Base-by-base conservation (phyloP, 129 eudicot genomes). In the Rutidosis leptorrhynchoides region DNA sequence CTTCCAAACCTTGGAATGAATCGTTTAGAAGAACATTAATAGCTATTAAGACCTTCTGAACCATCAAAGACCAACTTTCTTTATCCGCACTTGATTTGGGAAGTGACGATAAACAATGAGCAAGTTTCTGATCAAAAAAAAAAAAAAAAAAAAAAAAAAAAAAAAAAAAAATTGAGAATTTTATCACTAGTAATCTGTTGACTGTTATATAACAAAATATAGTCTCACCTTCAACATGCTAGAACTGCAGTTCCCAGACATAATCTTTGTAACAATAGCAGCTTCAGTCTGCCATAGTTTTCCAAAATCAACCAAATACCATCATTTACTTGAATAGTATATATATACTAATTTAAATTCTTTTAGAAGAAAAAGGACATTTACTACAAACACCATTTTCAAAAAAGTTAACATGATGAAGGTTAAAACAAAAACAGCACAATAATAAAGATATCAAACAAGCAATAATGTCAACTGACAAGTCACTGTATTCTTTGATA, bases 21-120 rank as follows among this genome's bases (percentile, higher is more conserved):
- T 83, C 90, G 63, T 76, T 82, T 48, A 93, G 63, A 57, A 82
- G 87, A 75, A 23, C 64, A 73, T 79, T 82, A 11, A 93, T 67
- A 46, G 82, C 79, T 30, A 93, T 45, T 72, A 93, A 74, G 71
- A 93, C 74, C 80, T 86, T 93, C 45, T 80, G 85, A 85, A 93
- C 80, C 98, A 88, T 78, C 74, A 80, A 64, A 9, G 71, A 83
- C 98, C 98, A 92, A 85, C 87, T 88, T 24, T 85, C 95, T 76
- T 73, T 91, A 65, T 88, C 96, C 69, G 90, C 96, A 80, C 49
- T 83, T 68, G 98, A 80, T 80, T 86, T 86, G 24, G 98, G 96
- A 80, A 93, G 98, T 69, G 74, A 58, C 35, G 96, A 85, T 70
- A 93, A 79, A 74, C 89, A 85, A 76, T 46, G 71, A 58, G 84